Evolutionary conservation across 129 eudicot species (phyloP), one percentile per base, ranked within the genome.

Genomic region (Flaveria ramosissima): DNA sequence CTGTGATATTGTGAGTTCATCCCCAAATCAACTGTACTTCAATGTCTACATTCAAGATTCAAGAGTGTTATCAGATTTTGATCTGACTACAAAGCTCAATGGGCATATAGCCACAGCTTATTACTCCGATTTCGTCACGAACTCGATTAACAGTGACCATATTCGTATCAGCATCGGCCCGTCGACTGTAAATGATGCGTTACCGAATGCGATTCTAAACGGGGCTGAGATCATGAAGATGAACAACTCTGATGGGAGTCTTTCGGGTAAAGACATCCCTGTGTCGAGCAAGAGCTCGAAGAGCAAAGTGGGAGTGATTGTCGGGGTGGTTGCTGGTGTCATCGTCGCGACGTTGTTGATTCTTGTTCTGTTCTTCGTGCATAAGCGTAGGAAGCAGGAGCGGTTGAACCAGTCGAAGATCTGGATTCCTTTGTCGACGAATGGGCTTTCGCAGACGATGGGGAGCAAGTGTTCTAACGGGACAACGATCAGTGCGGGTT

Each of bases 391-490:
- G 62, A 89, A 84, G 73, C 70, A 61, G 47, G 85, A 83, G 42
- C 84, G 85, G 5, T 83, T 83, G 52, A 86, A 84, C 61, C 86
- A 85, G 65, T 89, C 93, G 11, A 90, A 91, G 79, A 89, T 89
- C 23, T 94, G 98, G 98, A 80, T 89, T 17, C 98, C 98, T 13
- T 63, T 91, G 24, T 91, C 97, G 10, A 76, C 88, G 10, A 77
- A 81, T 42, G 96, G 89, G 15, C 17, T 70, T 32, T 93, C 92
- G 0, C 88, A 87, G 75, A 94, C 98, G 4, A 85, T 83, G 93
- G 97, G 97, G 73, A 94, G 97, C 78, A 94, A 87, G 62, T 89
- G 68, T 76, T 91, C 98, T 13, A 89, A 88, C 19, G 97, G 97
- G 9, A 94, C 98, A 39, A 81, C 86, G 8, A 69, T 81, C 4